Conservation (phyloP, 192 early-diverging fungal species). For the Nowakowskiella sp. region DNA sequence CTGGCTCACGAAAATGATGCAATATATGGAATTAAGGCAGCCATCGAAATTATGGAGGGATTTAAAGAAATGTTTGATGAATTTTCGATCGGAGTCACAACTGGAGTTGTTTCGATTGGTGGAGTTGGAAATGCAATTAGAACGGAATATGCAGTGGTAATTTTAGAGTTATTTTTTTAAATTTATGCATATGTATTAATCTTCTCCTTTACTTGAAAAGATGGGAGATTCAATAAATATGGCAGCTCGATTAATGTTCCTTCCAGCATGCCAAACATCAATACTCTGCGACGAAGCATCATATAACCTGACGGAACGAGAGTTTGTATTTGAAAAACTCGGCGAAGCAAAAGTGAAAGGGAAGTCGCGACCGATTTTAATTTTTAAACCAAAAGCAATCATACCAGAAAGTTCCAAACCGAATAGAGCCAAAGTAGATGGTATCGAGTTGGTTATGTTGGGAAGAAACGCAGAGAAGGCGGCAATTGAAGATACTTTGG, state of each 20-base stretch:
- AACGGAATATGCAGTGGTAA: conserved; percentile 51
- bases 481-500: conserved; percentile 16
- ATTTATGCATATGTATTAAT: not conserved
- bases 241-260: conserved; percentile 46
- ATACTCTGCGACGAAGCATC: conserved; percentile 45
- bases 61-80: conserved; percentile 37
- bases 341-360: conserved; percentile 43
- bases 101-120: conserved; percentile 43
- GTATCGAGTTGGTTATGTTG: conserved; percentile 11
- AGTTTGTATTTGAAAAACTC: conserved; percentile 40
- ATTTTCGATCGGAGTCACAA: conserved; percentile 49
- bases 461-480: conserved; percentile 35
- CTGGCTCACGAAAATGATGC: conserved; percentile 48
- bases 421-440: conserved; percentile 1
- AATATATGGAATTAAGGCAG: conserved; percentile 35
- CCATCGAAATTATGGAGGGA: conserved; percentile 28
- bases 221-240: conserved; percentile 55
- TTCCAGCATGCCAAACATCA: conserved; percentile 13
- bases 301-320: conserved; percentile 33
- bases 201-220: conserved; percentile 8
- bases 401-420: not conserved
- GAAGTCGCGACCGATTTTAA: conserved; percentile 28
- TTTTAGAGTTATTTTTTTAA: not conserved
- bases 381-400: conserved; percentile 30
- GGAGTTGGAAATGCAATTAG: conserved; percentile 40